Evolutionary conservation across 2,329 filamentous ascomycete species (phyloP).

Genomic region (Hypoxylon sp.): DNA sequence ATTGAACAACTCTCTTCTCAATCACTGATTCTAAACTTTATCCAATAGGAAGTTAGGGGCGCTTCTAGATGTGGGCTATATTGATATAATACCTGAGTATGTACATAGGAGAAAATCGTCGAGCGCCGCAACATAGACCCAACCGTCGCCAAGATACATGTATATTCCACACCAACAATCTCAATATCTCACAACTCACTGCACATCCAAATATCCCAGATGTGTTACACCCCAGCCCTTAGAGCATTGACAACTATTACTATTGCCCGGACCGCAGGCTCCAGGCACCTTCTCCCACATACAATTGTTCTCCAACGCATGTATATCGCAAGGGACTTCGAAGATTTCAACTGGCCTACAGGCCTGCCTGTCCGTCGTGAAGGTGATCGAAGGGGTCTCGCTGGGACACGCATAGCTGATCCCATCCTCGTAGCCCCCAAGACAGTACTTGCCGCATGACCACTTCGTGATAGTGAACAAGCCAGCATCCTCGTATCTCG

Average conservation of each 20-base stretch:
- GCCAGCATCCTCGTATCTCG: constrained; percentile 22
- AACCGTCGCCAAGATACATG: not conserved
- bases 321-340: constrained; percentile 34
- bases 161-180: not conserved
- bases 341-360: constrained; percentile 31
- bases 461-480: constrained; percentile 34
- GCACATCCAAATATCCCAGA: constrained; percentile 4
- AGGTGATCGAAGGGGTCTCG: constrained; percentile 26
- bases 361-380: constrained; percentile 28
- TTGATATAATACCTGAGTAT: not conserved
- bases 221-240: constrained; percentile 7
- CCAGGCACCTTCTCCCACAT: constrained; percentile 34
- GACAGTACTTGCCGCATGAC: constrained; percentile 33
- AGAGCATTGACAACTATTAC: constrained; percentile 24
- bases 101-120: not conserved
- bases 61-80: not conserved
- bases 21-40: too few relatives aligned
- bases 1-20: too few relatives aligned
- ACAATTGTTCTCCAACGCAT: constrained; percentile 28
- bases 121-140: not conserved
- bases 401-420: constrained; percentile 26
- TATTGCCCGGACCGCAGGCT: constrained; percentile 21
- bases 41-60: too few relatives aligned
- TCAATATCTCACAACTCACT: constrained; percentile 4
- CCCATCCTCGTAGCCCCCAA: constrained; percentile 25